Evolutionary conservation across 2,329 filamentous ascomycete species (phyloP), one percentile per base, ranked within the genome.

Genomic region (Diaporthe longicolla): DNA sequence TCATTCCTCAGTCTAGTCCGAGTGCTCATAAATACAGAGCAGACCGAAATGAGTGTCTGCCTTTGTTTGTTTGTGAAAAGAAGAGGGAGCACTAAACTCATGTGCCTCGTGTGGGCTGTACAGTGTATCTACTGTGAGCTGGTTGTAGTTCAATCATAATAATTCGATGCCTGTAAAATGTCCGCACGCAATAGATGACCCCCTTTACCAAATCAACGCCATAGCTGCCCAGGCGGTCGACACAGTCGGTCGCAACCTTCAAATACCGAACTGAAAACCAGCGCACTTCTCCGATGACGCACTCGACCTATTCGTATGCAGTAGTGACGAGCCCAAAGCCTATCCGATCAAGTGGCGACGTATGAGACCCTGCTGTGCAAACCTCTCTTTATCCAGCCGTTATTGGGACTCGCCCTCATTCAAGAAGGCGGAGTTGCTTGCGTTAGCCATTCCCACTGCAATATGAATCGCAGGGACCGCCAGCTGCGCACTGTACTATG

Each of bases 381-480:
- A 58, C 4, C 17, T 19, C 17, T 37, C 57, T 40, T 40, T 24
- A 59, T 59, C 35, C 57, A 40, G 21, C 35, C 35, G 13, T 26
- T 40, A 24, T 59, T 15, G 26, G 35, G 6, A 43, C 35, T 19
- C 26, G 5, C 21, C 57, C 57, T 26, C 57, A 43, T 59, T 26
- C 35, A 59, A 59, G 35, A 59, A 58, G 55, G 32, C 55, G 55
- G 32, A 43, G 35, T 40, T 40, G 35, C 57, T 59, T 24, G 57
- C 57, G 21, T 59, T 59, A 59, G 35, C 57, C 57, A 59, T 59
- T 59, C 32, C 57, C 57, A 24, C 57, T 5, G 35, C 57, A 59
- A 40, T 59, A 59, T 59, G 57, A 59, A 59, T 59, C 57, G 57
- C 57, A 59, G 1, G 57, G 57, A 43, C 57, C 57, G 32, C 57